Percentiles rank a stretch among this genome's conserved stretches.
phyloP scores from a whole-genome alignment of 495 filamentous ascomycete species.

The Penicillium lividum region DNA sequence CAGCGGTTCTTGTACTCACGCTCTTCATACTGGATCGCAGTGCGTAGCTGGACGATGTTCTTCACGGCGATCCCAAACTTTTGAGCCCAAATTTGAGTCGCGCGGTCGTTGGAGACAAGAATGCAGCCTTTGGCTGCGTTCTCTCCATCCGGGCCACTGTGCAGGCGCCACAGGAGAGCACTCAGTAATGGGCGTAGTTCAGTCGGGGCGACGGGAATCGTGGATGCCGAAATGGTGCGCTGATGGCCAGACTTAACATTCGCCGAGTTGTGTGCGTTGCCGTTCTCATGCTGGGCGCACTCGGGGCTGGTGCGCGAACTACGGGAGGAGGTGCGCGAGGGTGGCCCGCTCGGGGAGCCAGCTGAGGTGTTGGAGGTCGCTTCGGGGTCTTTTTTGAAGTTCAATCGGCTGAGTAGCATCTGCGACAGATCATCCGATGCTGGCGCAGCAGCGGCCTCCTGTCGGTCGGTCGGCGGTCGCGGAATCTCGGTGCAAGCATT shows the following conservation, averaged over 20 bases:
- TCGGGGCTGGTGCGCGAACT: constrained; percentile 53
- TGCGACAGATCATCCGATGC: constrained; percentile 46
- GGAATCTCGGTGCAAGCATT: constrained; percentile 10
- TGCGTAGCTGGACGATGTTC: constrained; percentile 60
- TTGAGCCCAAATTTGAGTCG: constrained; percentile 56
- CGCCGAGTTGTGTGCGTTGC: constrained; percentile 20
- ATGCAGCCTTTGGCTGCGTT: constrained; percentile 47
- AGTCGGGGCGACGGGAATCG: constrained; percentile 42
- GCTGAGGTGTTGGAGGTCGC: constrained; percentile 50
- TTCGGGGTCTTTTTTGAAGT: constrained; percentile 51
- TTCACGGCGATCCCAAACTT: constrained; percentile 62
- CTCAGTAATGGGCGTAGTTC: constrained; percentile 60
- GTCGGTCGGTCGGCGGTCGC: constrained; percentile 14
- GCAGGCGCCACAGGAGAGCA: constrained; percentile 61
- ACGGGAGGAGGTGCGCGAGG: constrained; percentile 50
- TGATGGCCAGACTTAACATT: constrained; percentile 33
- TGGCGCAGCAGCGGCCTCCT: constrained; percentile 14
- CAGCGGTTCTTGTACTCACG: constrained; percentile 58
- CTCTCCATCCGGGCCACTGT: constrained; percentile 47
- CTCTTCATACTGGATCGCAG: constrained; percentile 59
- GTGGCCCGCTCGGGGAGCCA: constrained; percentile 46
- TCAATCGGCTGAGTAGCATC: constrained; percentile 54
- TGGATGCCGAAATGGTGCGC: constrained; percentile 39
- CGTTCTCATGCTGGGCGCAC: constrained; percentile 40
- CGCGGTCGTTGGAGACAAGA: constrained; percentile 60